Evolutionary conservation across 192 early-diverging fungal species (phyloP), one percentile per base, ranked within the genome.

Genomic region (Nowakowskiella sp.): DNA sequence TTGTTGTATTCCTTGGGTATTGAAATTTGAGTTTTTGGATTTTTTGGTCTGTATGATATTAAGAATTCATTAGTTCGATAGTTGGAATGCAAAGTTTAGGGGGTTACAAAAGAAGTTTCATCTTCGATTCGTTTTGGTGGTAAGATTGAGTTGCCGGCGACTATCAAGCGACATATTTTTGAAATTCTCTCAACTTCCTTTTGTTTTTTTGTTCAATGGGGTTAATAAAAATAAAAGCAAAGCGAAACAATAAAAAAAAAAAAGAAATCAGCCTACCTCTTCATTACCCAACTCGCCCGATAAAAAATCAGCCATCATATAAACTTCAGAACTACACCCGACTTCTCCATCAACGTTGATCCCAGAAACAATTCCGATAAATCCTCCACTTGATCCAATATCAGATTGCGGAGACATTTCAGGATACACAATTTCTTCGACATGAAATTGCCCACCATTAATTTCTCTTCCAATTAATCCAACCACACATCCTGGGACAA

Each of bases 351-450:
- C 85, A 46, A 89, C 71, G 47, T 76, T 77, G 19, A 97, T 58
- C 2, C 94, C 92, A 2, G 89, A 90, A 0, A 92, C 67, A 31
- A 95, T 42, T 5, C 88, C 92, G 16, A 97, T 73, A 51, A 72
- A 89, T 51, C 69, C 70, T 48, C 83, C 78, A 7, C 60, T 61
- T 51, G 45, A 19, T 24, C 58, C 8, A 61, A 19, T n/a, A 13
- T 21, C 13, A 4, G 31, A 23, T 39, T 28, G n/a, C n/a, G n/a
- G n/a, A 16, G 21, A 10, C 47, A 84, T 58, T 4, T 77, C 74
- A 2, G 91, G 76, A 66, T 76, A 88, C 64, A 86, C 91, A 28
- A 92, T 51, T 51, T 94, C 91, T 3, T 76, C 54, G 2, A 89
- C 88, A 49, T 93, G 84, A 64, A 97, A 97, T 24, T 83, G 75